These are phyloP conservation scores for Mollisia scopiformis DNA, from an alignment of 2,329 filamentous ascomycete genomes.

Conservation along the genomic window DNA sequence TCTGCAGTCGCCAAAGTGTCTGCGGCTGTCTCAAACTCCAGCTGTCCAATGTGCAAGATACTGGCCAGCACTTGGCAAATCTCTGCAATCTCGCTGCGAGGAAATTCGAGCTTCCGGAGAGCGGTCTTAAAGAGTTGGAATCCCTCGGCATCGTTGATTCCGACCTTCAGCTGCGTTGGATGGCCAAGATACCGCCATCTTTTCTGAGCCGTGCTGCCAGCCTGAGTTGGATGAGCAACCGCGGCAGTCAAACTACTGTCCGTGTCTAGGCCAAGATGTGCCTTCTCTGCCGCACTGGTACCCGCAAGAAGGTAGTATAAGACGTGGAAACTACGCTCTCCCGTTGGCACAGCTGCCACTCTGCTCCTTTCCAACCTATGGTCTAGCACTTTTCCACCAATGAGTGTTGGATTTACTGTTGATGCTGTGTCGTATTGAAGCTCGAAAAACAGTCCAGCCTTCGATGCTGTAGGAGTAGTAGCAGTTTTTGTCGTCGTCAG, in stretches of 20 bases:
- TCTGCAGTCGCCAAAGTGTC: constrained; percentile 79
- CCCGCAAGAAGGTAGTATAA: constrained; percentile 94
- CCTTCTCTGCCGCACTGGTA: constrained; percentile 86
- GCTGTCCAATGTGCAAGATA: constrained; percentile 96
- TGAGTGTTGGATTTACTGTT: constrained; percentile 80
- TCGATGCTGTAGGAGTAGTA: constrained; percentile 93
- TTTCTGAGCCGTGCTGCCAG: constrained; percentile 60
- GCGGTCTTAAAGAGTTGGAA: constrained; percentile 99
- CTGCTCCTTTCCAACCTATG: constrained; percentile 91
- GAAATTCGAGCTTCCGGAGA: constrained; percentile 90
- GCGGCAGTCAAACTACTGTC: constrained; percentile 46
- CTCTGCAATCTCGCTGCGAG: constrained; percentile 90
- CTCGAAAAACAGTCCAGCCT: constrained; percentile 93
- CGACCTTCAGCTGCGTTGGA: constrained; percentile 94
- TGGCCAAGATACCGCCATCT: constrained; percentile 97
- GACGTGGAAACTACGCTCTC: constrained; percentile 94
- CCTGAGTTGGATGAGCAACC: constrained; percentile 40
- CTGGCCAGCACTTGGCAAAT: constrained; percentile 93
- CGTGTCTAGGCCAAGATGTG: constrained; percentile 69
- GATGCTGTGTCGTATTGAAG: constrained; percentile 94
- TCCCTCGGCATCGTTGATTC: constrained; percentile 92
- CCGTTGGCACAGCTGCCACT: constrained; percentile 89
- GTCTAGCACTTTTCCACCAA: constrained; percentile 93
- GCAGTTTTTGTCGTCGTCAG: constrained; percentile 96
- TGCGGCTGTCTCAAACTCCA: constrained; percentile 86